These are phyloP conservation scores for Teratosphaeria nubilosa DNA, from an alignment of 2,329 filamentous ascomycete species.

Conservation along the genomic window DNA sequence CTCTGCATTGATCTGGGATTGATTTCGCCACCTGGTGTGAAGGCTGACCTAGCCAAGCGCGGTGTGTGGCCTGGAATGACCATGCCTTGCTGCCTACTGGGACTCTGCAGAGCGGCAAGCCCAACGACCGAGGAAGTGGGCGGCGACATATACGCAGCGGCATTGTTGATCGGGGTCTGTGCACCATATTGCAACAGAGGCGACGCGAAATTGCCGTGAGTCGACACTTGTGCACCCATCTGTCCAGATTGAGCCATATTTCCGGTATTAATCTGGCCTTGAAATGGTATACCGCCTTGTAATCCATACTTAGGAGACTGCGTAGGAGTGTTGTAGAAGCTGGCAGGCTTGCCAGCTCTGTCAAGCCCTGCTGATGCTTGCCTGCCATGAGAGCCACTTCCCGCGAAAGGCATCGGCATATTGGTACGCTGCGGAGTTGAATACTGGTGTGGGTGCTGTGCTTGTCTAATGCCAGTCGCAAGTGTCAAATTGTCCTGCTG, in stretches of 20 bases:
- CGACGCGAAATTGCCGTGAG: not conserved
- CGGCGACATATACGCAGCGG: not conserved
- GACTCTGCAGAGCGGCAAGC: not conserved
- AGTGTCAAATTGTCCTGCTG: not conserved
- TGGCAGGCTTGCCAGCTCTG: not conserved
- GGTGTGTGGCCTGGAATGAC: not conserved
- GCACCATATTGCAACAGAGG: not conserved
- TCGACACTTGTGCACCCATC: not conserved
- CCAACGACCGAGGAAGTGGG: not conserved
- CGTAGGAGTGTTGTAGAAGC: not conserved
- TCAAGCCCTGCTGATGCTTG: not conserved
- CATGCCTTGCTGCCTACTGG: not conserved
- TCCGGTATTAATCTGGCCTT: not conserved
- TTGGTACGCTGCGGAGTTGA: not conserved
- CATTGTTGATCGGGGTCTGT: not conserved
- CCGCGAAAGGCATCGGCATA: not conserved
- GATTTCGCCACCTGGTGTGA: not conserved
- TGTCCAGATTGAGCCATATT: not conserved
- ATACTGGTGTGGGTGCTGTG: not conserved
- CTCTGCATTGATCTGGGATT: not conserved
- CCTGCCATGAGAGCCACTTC: not conserved
- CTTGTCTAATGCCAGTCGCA: not conserved
- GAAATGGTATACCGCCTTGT: not conserved
- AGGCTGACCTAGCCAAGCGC: not conserved
- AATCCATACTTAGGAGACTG: not conserved